Evolutionary conservation across 352 stramenopile genomes (phyloP).

Genomic region (Globisporangium solare): DNA sequence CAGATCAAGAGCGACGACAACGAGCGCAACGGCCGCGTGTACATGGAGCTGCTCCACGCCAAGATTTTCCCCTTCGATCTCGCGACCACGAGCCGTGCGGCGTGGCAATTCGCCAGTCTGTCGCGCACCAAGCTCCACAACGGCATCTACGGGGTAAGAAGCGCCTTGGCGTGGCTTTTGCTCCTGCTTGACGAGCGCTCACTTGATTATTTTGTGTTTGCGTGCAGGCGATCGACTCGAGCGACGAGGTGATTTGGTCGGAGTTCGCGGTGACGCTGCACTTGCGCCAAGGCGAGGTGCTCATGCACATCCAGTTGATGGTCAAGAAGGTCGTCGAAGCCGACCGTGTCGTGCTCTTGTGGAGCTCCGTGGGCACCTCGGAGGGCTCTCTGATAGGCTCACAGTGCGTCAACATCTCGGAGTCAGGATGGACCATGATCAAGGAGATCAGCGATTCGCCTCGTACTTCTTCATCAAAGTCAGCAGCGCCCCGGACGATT

Average conservation of each 20-base stretch:
- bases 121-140: slow-evolving; percentile 14
- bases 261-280: not conserved
- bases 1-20: slow-evolving; percentile 15
- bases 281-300: not conserved
- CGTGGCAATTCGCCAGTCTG: slow-evolving; percentile 10
- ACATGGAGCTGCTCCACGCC: slow-evolving; percentile 18
- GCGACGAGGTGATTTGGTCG: not conserved
- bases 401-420: slow-evolving; percentile 3
- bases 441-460: not conserved
- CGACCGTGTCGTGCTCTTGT: not conserved
- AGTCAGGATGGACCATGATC: not conserved
- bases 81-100: slow-evolving; percentile 5
- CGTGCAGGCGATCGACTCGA: slow-evolving; percentile 3
- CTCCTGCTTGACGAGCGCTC: no score
- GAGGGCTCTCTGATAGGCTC: slow-evolving; percentile 2
- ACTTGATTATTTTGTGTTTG: not conserved
- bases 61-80: slow-evolving; percentile 18
- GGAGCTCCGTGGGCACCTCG: slow-evolving; percentile 3
- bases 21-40: slow-evolving; percentile 1
- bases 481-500: no score
- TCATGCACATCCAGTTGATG: slow-evolving; percentile 1
- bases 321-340: not conserved
- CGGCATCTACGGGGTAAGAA: slow-evolving; percentile 9
- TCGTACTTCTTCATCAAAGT: no score
- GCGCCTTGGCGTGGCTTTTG: not conserved